Base-by-base conservation (phyloP, 2,329 filamentous ascomycete genomes). In the Trichophyton schoenleinii region DNA sequence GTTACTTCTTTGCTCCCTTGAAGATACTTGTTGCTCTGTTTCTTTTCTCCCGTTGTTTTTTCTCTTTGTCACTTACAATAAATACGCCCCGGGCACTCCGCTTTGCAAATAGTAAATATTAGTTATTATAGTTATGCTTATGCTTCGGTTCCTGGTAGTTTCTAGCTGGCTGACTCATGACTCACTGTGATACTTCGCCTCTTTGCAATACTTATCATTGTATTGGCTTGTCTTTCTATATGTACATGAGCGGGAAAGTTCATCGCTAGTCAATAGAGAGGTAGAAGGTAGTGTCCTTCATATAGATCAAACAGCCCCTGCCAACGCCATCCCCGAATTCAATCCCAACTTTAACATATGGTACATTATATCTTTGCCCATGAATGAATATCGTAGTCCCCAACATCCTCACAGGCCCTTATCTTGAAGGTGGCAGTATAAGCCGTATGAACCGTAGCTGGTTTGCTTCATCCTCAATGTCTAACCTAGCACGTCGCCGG, bases 21-120 rank as follows among this genome's bases (percentile, higher is more conserved):
- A 53, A 25, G 55, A 58, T 58, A 3, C 9, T 62, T 49, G 57
- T 61, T 46, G 46, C 42, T 31, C 22, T 57, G 42, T 9, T 53
- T 13, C 15, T 7, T 53, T 53, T 3, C 44, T 53, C 25, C 22
- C 28, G 6, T 53, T 58, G 2, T 36, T 36, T 36, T 38, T 58
- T 25, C 6, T 58, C n/a, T 31, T 41, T 58, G 31, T 58, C n/a
- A n/a, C 38, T 58, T 31, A 38, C 44, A 34, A 15, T 13, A 38
- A 38, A 38, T 38, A 38, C 9, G 49, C 22, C 49, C 49, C 3
- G 49, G 22, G 49, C 28, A 31, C 15, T 2, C 49, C 49, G 34
- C 34, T 38, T 36, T 53, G 11, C 22, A 11, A 25, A 53, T 31
- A 53, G 49, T 53, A 53, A 53, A 53, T 53, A 53, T n/a, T 53